Base-by-base conservation (phyloP, 2,329 filamentous ascomycete species). In the Sporothrix curviconia region DNA sequence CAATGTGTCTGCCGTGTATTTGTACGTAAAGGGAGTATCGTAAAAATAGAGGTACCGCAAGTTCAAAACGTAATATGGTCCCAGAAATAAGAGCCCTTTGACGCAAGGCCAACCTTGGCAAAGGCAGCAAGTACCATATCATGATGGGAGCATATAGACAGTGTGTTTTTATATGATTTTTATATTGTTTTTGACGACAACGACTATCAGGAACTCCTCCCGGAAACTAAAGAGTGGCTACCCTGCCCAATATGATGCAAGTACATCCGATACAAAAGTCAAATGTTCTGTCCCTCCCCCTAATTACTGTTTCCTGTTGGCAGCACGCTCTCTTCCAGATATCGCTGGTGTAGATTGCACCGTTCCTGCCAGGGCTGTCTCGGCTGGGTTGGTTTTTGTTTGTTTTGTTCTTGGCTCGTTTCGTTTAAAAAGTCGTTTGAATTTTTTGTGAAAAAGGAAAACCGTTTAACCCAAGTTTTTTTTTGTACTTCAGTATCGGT, bases 381-480 rank as follows among this genome's bases (percentile, higher is more conserved):
- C 12, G 34, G 6, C 25, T 32, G 12, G 37, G 28, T 24, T 34
- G 17, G 17, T 25, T 25, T 30, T 36, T 30, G 22, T 54, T 22
- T 37, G 47, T 54, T 22, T 19, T 42, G 25, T 24, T 7, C 17
- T 55, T 55, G 40, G 37, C 37, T 55, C 40, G 51, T 55, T 55
- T 55, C 37, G 39, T 55, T 28, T 25, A 55, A 44, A n/a, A 55
- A 44, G 24, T 54, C 28, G 28, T 32, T n/a, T 32, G 28, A 32
- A 32, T 32, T 32, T 32, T 32, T 5, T 32, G 28, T 32, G 11
- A 32, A 11, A 32, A 32, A 44, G 40, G 32, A 30, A 56, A 42
- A 44, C 44, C n/a, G n/a, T 44, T 51, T 59, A 59, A 46, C 57
- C 52, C 52, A 56, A 55, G 46, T 39, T 52, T n/a, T n/a, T 28